Percentiles rank a stretch among this genome's conserved stretches.
phyloP scores from a whole-genome alignment of 352 stramenopile genomes.

The Phytopythium montanum region DNA sequence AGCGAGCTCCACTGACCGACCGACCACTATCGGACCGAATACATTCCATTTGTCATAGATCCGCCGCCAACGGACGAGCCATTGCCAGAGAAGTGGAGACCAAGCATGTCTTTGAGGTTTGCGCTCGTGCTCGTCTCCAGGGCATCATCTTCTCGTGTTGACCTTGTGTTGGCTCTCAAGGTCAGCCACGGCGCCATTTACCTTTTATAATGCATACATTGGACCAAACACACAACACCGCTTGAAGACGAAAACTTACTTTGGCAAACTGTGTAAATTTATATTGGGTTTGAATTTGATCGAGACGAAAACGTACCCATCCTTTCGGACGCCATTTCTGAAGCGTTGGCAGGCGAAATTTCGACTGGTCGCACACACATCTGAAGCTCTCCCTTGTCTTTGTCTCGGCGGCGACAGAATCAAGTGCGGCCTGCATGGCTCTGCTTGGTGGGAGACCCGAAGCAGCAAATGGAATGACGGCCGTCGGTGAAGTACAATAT shows the following conservation, averaged over 20 bases:
- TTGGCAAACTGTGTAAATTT: background rate
- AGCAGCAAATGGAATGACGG: background rate
- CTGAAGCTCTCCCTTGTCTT: background rate
- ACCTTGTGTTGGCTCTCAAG: too few relatives aligned
- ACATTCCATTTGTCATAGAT: too few relatives aligned
- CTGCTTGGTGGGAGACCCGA: background rate
- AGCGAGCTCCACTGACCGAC: background rate
- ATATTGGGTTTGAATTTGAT: background rate
- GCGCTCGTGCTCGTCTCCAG: background rate
- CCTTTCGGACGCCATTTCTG: background rate
- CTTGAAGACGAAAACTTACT: background rate
- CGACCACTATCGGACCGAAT: background rate
- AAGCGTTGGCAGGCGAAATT: background rate
- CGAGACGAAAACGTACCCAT: background rate
- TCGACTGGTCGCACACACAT: background rate
- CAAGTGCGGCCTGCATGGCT: background rate
- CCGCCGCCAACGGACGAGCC: too few relatives aligned
- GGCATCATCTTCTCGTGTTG: background rate
- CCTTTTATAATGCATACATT: background rate
- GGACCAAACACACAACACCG: background rate
- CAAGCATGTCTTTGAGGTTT: too few relatives aligned
- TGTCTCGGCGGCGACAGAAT: background rate
- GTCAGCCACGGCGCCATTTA: too few relatives aligned
- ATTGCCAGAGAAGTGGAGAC: too few relatives aligned
- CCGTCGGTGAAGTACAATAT: too few relatives aligned